Evolutionary conservation across 208 protist species (phyloP), one percentile per base, ranked within the genome.

Genomic region (Phytomonas sp.): DNA sequence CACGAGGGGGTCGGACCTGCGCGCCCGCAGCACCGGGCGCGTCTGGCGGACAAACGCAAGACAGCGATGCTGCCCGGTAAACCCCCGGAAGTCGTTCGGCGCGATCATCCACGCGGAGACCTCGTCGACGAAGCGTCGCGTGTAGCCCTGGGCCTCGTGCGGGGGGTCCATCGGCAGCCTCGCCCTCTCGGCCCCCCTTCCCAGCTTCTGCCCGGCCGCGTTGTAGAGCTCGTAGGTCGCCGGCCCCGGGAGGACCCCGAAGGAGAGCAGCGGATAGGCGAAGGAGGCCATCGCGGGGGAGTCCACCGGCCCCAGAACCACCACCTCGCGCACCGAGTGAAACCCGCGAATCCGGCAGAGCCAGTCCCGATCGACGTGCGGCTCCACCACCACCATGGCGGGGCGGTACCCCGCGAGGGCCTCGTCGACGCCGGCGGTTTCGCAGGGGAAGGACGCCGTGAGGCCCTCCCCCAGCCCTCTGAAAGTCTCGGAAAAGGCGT

Each of bases 171-270:
- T 73, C 23, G 34, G 34, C 34, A 37, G 34, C 34, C 36, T 3
- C 31, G 5, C 7, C 63, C 6, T 2, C 5, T 7, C 36, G 59
- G 29, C 59, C 5, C 29, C 59, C 10, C 5, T 8, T 8, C 5
- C 30, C 5, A 62, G 3, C 5, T 3, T 3, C 30, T 90, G 83
- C 32, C 91, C 74, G 66, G 79, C 78, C 62, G 87, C 79, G 73
- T 92, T 92, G 82, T 86, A 92, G 60, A 70, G 73, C 80, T 81
- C 89, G 76, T 92, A 94, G 26, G 78, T 86, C n/a, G 60, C 69
- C 14, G 88, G 84, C 2, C 88, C 88, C 11, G 88, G 84, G 5
- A 78, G 87, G 23, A 84, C 83, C 4, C 88, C 88, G 36, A 90
- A 92, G 40, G 73, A 81, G 56, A 94, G 76, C 36, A 90, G 86